These are phyloP conservation scores for Zygosaccharomyces pseudobailii DNA, from an alignment of 1,139 yeast genomes.

Conservation along the genomic window DNA sequence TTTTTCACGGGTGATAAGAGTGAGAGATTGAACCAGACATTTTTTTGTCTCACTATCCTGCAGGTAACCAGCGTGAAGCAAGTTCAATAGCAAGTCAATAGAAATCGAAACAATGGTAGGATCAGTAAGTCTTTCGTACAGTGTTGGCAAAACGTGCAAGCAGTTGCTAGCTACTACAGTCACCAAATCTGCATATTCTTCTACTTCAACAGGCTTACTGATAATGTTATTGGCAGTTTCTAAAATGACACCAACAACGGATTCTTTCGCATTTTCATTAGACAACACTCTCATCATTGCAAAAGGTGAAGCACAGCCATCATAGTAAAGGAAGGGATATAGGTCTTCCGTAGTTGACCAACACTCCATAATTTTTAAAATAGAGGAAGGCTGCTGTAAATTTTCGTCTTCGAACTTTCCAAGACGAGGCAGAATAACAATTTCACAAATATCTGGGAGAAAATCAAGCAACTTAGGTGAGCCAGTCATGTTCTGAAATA, in stretches of 20 bases:
- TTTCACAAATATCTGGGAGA: conserved; percentile 47
- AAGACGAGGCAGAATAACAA: conserved; percentile 64
- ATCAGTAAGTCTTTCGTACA: conserved; percentile 42
- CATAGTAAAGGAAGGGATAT: conserved; percentile 50
- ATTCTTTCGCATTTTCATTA: conserved; percentile 57
- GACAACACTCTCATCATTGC: conserved; percentile 55
- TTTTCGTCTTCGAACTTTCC: conserved; percentile 67
- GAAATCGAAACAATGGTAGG: conserved; percentile 51
- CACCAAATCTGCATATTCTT: conserved; percentile 45
- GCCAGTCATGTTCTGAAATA: conserved; percentile 47
- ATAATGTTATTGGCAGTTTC: conserved; percentile 51
- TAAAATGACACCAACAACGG: conserved; percentile 55
- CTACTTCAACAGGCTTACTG: conserved; percentile 39
- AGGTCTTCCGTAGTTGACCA: conserved; percentile 55
- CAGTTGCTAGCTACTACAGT: conserved; percentile 55
- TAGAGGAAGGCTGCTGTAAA: conserved; percentile 74
- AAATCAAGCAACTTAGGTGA: conserved; percentile 53
- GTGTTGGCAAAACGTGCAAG: conserved; percentile 46
- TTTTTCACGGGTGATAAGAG: conserved; percentile 61
- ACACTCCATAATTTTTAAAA: conserved; percentile 60
- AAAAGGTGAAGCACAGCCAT: conserved; percentile 50
- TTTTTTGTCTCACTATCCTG: conserved; percentile 53
- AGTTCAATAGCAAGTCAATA: conserved; percentile 48
- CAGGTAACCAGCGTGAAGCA: conserved; percentile 58
- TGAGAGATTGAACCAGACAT: conserved; percentile 53